Conservation (phyloP, 2,329 filamentous ascomycete genomes). For the Neurospora crassa region DNA sequence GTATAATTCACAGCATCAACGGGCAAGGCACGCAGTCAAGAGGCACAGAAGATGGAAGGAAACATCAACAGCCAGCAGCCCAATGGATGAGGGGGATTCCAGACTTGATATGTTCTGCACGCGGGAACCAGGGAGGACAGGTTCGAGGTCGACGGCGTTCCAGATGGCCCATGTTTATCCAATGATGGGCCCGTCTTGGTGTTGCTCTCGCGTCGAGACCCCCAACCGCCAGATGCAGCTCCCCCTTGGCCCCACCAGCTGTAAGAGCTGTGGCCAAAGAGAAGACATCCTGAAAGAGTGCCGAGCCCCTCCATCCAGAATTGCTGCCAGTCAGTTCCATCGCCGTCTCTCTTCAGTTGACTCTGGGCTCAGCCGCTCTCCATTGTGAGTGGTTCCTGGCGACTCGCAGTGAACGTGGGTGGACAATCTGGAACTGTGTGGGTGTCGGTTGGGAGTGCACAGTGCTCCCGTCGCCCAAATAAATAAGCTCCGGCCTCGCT, state of each 20-base stretch:
- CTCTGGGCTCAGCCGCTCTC: neutral
- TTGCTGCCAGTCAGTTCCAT: neutral
- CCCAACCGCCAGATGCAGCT: neutral
- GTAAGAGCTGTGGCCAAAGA: neutral
- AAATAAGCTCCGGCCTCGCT: slow-evolving; percentile 16
- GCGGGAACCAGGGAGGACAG: neutral
- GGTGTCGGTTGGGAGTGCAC: neutral
- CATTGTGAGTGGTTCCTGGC: neutral
- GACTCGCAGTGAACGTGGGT: neutral
- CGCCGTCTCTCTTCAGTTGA: neutral
- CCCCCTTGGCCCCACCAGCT: neutral
- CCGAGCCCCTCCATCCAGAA: neutral
- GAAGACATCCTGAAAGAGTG: neutral
- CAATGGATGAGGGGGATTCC: neutral
- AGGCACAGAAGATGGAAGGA: neutral
- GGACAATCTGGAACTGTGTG: neutral
- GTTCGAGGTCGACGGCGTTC: neutral
- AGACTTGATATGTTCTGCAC: neutral
- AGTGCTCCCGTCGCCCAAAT: slow-evolving; percentile 14
- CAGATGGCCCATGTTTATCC: neutral
- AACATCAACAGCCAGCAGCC: neutral
- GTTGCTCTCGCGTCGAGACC: neutral
- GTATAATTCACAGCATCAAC: neutral
- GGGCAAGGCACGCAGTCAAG: neutral
- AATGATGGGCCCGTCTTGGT: neutral